Percentiles rank a stretch among this genome's conserved stretches.
Conservation (phyloP, 2,329 filamentous ascomycete genomes). For the Cucurbitaria berberidis region DNA sequence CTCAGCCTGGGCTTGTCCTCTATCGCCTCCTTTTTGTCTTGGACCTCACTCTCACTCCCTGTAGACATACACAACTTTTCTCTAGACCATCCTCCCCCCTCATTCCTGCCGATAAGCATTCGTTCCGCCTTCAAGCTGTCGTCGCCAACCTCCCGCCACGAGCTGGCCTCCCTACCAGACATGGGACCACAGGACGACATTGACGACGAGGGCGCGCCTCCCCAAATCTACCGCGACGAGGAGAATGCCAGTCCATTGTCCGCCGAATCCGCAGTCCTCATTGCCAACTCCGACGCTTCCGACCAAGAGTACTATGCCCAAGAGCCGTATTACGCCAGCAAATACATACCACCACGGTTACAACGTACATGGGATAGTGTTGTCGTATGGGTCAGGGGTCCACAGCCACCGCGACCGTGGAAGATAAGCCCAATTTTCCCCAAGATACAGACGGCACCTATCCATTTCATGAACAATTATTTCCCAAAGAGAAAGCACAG, state of each 20-base stretch:
- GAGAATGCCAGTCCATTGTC: conserved; percentile 31
- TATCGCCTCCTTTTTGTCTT: background rate
- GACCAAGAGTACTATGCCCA: conserved; percentile 33
- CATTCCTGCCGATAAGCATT: conserved; percentile 23
- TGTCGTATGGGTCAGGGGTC: conserved; percentile 57
- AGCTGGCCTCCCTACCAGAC: conserved; percentile 34
- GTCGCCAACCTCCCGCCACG: conserved; percentile 41
- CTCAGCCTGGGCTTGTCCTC: background rate
- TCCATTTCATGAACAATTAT: conserved; percentile 66
- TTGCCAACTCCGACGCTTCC: conserved; percentile 42
- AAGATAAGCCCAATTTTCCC: conserved; percentile 65
- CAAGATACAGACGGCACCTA: conserved; percentile 69
- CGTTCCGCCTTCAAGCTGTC: conserved; percentile 27
- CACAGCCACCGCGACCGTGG: conserved; percentile 56
- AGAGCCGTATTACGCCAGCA: conserved; percentile 28
- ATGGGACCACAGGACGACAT: conserved; percentile 30
- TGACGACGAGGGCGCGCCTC: conserved; percentile 36
- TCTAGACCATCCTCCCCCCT: conserved; percentile 1
- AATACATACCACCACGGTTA: conserved; percentile 62
- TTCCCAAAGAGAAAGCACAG: conserved; percentile 67
- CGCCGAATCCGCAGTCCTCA: conserved; percentile 33
- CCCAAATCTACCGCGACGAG: conserved; percentile 41
- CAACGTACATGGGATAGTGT: conserved; percentile 47
- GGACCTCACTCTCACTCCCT: background rate
- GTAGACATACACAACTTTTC: background rate